These are phyloP conservation scores for Phytophthora brassicae DNA, from an alignment of 352 stramenopile genomes.

Conservation along the genomic window DNA sequence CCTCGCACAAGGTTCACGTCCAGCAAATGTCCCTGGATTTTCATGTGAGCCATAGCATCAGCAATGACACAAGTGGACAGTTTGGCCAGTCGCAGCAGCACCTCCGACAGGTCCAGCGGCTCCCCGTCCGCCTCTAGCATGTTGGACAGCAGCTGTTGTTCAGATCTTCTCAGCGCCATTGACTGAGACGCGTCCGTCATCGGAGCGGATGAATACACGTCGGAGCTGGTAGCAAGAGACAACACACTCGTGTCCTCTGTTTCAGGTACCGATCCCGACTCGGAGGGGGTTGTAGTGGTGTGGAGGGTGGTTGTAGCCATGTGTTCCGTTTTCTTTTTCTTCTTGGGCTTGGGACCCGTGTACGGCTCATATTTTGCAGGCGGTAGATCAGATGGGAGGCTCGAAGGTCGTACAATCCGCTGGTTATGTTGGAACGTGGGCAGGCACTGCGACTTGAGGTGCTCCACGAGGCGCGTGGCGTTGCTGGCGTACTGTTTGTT, in stretches of 20 bases:
- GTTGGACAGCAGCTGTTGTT: conserved; percentile 56
- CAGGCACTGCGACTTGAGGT: conserved; percentile 73
- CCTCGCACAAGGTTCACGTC: conserved; percentile 72
- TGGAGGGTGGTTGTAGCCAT: neutral
- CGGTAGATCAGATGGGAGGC: neutral
- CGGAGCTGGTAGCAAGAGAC: conserved; percentile 21
- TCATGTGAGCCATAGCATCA: conserved; percentile 73
- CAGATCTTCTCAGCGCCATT: conserved; percentile 45
- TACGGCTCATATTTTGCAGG: neutral
- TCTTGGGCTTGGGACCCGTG: conserved; percentile 7
- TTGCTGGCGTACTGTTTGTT: conserved; percentile 88
- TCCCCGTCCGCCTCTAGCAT: conserved; percentile 65
- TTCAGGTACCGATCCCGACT: neutral
- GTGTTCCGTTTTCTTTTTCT: neutral
- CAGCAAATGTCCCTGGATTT: conserved; percentile 78
- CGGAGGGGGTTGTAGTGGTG: neutral
- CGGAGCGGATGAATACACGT: conserved; percentile 10
- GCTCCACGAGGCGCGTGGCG: conserved; percentile 76
- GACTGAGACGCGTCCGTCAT: conserved; percentile 17
- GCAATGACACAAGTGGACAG: conserved; percentile 81
- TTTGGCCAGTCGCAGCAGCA: conserved; percentile 72
- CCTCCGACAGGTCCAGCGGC: conserved; percentile 14
- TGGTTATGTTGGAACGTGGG: conserved; percentile 85
- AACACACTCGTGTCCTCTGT: conserved; percentile 13
- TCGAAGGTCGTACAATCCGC: conserved; percentile 21